These are phyloP conservation scores for Xylaria sp. DNA, from an alignment of 2,329 filamentous ascomycete species.

Conservation along the genomic window DNA sequence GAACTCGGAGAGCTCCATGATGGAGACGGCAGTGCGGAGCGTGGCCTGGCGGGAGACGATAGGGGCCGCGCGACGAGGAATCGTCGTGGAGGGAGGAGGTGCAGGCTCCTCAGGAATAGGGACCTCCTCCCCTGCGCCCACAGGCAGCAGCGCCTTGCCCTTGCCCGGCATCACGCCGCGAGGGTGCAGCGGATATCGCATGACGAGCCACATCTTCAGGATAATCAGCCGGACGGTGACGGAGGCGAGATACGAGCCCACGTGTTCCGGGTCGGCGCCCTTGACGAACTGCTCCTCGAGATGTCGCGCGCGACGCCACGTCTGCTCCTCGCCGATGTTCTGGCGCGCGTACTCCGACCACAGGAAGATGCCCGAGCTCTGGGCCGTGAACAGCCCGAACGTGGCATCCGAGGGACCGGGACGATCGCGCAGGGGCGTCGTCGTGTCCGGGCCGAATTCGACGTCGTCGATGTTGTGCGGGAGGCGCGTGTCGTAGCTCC, in stretches of 20 bases:
- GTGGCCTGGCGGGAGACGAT: slow-evolving; percentile 52
- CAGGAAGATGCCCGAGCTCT: slow-evolving; percentile 54
- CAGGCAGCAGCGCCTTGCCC: neutral
- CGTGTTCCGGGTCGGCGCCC: slow-evolving; percentile 49
- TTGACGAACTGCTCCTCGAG: slow-evolving; percentile 55
- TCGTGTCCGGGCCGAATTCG: slow-evolving; percentile 57
- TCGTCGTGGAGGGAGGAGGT: no score
- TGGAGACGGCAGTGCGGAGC: slow-evolving; percentile 59
- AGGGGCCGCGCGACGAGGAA: slow-evolving; percentile 1
- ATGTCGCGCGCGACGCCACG: slow-evolving; percentile 51
- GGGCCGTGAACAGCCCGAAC: slow-evolving; percentile 54
- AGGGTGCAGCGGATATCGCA: slow-evolving; percentile 57
- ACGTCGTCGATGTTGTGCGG: slow-evolving; percentile 66
- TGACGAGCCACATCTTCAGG: slow-evolving; percentile 58
- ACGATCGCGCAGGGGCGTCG: slow-evolving; percentile 50
- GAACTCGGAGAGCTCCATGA: slow-evolving; percentile 54
- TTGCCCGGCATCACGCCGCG: neutral
- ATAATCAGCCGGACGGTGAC: slow-evolving; percentile 56
- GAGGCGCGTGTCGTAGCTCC: slow-evolving; percentile 58
- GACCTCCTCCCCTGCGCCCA: neutral
- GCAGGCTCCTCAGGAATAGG: neutral
- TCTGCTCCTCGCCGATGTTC: slow-evolving; percentile 50
- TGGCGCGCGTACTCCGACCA: slow-evolving; percentile 51
- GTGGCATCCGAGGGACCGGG: slow-evolving; percentile 55
- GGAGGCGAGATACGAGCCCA: slow-evolving; percentile 53